These are phyloP conservation scores for Neurospora africana DNA, from an alignment of 495 filamentous ascomycete genomes.

Conservation along the genomic window DNA sequence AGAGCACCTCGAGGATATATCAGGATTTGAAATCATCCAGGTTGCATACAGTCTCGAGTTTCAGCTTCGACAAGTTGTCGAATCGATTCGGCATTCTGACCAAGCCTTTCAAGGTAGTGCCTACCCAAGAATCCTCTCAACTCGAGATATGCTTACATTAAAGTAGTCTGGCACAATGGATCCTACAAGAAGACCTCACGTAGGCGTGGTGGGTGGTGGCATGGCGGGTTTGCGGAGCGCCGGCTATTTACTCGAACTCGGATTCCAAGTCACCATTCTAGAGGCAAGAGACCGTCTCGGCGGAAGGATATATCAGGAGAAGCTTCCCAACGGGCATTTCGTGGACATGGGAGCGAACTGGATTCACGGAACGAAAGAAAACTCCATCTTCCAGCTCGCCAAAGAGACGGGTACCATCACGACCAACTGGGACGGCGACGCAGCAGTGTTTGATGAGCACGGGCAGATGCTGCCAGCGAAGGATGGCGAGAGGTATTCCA, in stretches of 20 bases:
- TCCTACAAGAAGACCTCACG: conserved; percentile 26
- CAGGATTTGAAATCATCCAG: conserved; percentile 33
- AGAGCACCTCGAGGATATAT: conserved; percentile 35
- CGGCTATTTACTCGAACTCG: conserved; percentile 67
- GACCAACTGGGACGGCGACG: conserved; percentile 46
- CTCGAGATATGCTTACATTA: too few species aligned
- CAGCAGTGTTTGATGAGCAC: conserved; percentile 50
- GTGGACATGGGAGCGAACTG: conserved; percentile 77
- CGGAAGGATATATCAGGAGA: conserved; percentile 55
- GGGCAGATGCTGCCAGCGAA: conserved; percentile 47
- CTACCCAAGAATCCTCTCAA: too few species aligned
- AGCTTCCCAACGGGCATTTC: conserved; percentile 37
- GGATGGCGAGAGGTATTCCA: conserved; percentile 43
- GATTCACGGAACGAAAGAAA: conserved; percentile 82
- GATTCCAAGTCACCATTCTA: conserved; percentile 71
- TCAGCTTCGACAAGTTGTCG: neutral
- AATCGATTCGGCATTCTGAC: conserved; percentile 23
- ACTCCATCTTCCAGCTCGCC: conserved; percentile 75
- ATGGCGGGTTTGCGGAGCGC: conserved; percentile 81
- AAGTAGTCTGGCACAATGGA: conserved; percentile 21
- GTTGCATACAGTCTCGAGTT: neutral
- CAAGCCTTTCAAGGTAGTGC: conserved; percentile 11
- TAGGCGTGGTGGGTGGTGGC: conserved; percentile 80
- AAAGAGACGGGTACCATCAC: conserved; percentile 51
- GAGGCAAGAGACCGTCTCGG: conserved; percentile 79